These are phyloP conservation scores for Ogataea hybrid DNA, from an alignment of 1,139 yeast species.

Conservation along the genomic window DNA sequence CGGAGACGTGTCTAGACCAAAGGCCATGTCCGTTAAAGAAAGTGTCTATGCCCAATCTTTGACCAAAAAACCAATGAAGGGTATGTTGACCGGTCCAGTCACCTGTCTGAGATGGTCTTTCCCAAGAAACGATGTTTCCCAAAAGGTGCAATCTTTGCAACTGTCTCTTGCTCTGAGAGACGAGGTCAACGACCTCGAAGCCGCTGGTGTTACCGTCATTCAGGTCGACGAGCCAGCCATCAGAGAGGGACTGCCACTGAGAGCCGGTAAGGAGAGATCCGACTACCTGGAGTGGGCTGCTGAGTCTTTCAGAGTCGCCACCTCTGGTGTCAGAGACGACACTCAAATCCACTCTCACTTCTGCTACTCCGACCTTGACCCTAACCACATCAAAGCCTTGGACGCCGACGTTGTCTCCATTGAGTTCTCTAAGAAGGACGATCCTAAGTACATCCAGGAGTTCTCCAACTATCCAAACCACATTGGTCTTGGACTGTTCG, in stretches of 20 bases:
- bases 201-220: slow-evolving; percentile 95
- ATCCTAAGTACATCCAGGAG: slow-evolving; percentile 96
- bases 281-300: slow-evolving; percentile 99
- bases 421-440: slow-evolving; percentile 99
- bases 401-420: slow-evolving; percentile 99
- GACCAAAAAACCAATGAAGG: slow-evolving; percentile 95
- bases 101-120: slow-evolving; percentile 99
- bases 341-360: slow-evolving; percentile 99
- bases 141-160: slow-evolving; percentile 94
- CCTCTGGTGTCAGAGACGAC: slow-evolving; percentile 92
- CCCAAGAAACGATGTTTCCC: slow-evolving; percentile 99
- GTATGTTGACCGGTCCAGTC: slow-evolving; percentile 99
- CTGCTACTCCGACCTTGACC: slow-evolving; percentile 99
- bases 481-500: slow-evolving; percentile 98
- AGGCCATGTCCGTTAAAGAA: slow-evolving; percentile 98
- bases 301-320: slow-evolving; percentile 98
- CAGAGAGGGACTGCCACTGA: slow-evolving; percentile 99
- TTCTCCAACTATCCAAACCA: slow-evolving; percentile 99
- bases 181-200: slow-evolving; percentile 96
- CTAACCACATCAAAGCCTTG: slow-evolving; percentile 98
- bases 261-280: slow-evolving; percentile 96
- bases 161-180: slow-evolving; percentile 97
- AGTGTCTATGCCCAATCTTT: slow-evolving; percentile 98
- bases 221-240: slow-evolving; percentile 99
- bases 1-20: slow-evolving; percentile 99